Conservation (phyloP, 2,329 filamentous ascomycete genomes). For the Drechslera avenae region DNA sequence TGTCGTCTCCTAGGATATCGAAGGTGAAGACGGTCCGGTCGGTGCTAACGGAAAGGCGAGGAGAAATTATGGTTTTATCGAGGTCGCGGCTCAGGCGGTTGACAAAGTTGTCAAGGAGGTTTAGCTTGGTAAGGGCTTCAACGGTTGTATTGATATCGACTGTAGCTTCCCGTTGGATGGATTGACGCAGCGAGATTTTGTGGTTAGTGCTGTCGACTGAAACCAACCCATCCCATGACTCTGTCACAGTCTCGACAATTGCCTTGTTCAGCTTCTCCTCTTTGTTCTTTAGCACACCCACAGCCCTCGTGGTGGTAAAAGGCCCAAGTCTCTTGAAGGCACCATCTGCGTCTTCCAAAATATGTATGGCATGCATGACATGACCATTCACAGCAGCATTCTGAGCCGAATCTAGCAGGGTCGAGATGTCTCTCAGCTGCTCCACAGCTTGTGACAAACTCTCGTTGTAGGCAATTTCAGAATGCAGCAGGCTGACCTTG, state of each 20-base stretch:
- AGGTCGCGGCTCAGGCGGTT: slow-evolving; percentile 66
- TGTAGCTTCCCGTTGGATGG: slow-evolving; percentile 45
- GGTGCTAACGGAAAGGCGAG: slow-evolving; percentile 57
- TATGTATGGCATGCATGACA: slow-evolving; percentile 55
- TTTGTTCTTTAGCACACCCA: slow-evolving; percentile 68
- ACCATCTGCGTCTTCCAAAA: slow-evolving; percentile 56
- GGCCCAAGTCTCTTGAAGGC: slow-evolving; percentile 65
- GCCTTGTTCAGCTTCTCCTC: slow-evolving; percentile 69
- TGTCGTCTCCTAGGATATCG: slow-evolving; percentile 41
- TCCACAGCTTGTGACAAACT: slow-evolving; percentile 57
- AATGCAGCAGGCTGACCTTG: slow-evolving; percentile 62
- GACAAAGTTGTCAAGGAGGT: slow-evolving; percentile 57
- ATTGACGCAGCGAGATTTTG: slow-evolving; percentile 62
- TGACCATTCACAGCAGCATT: slow-evolving; percentile 52
- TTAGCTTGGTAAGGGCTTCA: slow-evolving; percentile 45
- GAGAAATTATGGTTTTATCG: slow-evolving; percentile 64
- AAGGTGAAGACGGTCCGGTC: slow-evolving; percentile 42
- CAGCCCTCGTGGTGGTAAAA: slow-evolving; percentile 65
- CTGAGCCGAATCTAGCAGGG: slow-evolving; percentile 55
- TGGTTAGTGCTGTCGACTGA: slow-evolving; percentile 62
- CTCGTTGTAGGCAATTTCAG: slow-evolving; percentile 65
- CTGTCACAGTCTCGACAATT: slow-evolving; percentile 69
- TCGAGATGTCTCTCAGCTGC: slow-evolving; percentile 57
- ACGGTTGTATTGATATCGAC: slow-evolving; percentile 44
- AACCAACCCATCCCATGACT: slow-evolving; percentile 74